Conservation (phyloP, 2,329 filamentous ascomycete species). For the Orbilia ellipsospora region DNA sequence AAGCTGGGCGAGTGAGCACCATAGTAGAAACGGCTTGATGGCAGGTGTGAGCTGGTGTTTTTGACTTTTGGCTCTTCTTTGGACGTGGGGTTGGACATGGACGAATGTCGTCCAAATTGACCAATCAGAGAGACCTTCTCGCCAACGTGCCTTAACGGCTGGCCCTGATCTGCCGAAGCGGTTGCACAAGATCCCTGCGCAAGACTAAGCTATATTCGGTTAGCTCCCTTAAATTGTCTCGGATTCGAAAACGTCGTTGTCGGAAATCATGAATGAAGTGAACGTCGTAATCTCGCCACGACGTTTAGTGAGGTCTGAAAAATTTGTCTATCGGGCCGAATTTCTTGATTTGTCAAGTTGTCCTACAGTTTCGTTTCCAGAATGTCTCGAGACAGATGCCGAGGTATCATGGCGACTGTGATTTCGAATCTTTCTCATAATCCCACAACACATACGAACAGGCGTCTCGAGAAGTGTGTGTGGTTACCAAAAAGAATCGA, state of each 20-base stretch:
- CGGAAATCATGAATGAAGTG: neutral
- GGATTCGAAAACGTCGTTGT: neutral
- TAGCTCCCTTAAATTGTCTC: conserved; percentile 10
- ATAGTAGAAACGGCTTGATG: neutral
- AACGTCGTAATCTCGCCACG: too few species aligned
- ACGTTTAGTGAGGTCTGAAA: too few species aligned
- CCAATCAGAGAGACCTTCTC: conserved; percentile 28
- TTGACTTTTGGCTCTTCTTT: conserved; percentile 13
- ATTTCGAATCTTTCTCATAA: too few species aligned
- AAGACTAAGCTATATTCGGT: conserved; percentile 25
- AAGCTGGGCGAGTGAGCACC: neutral
- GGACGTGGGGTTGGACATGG: conserved; percentile 3
- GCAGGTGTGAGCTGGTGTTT: conserved; percentile 9
- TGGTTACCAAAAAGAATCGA: neutral
- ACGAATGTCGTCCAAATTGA: conserved; percentile 15
- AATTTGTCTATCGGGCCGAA: too few species aligned
- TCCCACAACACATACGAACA: too few species aligned
- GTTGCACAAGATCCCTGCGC: conserved; percentile 48
- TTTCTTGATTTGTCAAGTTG: too few species aligned
- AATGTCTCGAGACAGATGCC: too few species aligned
- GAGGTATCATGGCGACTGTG: too few species aligned
- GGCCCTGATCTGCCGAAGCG: conserved; percentile 45
- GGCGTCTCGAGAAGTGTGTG: too few species aligned
- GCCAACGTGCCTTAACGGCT: conserved; percentile 51
- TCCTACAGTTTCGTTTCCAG: too few species aligned